These are phyloP conservation scores for Neoboletus magnificus DNA, from an alignment of 768 basidiomycete genomes.

Conservation along the genomic window DNA sequence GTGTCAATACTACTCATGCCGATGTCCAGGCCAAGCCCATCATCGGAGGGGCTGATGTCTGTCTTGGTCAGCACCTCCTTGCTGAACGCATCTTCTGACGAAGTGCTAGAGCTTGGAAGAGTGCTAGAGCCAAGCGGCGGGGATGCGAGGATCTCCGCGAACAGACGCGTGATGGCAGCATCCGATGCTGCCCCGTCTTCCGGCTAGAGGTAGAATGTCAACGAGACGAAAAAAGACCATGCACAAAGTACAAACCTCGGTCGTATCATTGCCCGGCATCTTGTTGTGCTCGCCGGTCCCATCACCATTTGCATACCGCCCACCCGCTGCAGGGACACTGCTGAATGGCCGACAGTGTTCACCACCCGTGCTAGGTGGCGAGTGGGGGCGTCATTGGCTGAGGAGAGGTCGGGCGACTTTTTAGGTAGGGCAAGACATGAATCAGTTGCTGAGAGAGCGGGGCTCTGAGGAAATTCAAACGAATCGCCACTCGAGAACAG, in stretches of 20 bases:
- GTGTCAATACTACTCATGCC: slow-evolving; percentile 16
- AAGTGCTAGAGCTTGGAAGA: slow-evolving; percentile 32
- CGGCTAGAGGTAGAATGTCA: slow-evolving; percentile 22
- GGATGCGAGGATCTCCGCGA: slow-evolving; percentile 35
- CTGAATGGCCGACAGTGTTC: slow-evolving; percentile 56
- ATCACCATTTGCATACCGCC: slow-evolving; percentile 38
- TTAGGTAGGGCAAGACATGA: slow-evolving; percentile 24
- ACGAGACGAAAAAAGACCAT: slow-evolving; percentile 17
- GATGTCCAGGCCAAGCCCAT: slow-evolving; percentile 19
- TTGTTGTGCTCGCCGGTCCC: slow-evolving; percentile 18
- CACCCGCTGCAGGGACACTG: slow-evolving; percentile 95
- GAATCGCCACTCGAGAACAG: slow-evolving; percentile 26
- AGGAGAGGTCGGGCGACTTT: slow-evolving; percentile 33
- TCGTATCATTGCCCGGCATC: slow-evolving; percentile 14
- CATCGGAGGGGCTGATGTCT: slow-evolving; percentile 4
- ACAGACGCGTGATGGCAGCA: slow-evolving; percentile 30
- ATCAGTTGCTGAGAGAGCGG: slow-evolving; percentile 34
- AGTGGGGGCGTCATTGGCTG: slow-evolving; percentile 59
- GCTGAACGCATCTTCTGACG: slow-evolving; percentile 30
- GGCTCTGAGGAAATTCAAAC: slow-evolving; percentile 36
- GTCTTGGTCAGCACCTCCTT: slow-evolving; percentile 25
- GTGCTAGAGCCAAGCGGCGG: slow-evolving; percentile 30
- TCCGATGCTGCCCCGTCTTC: slow-evolving; percentile 56
- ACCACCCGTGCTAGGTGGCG: slow-evolving; percentile 99
- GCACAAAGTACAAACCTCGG: slow-evolving; percentile 35